A percentile compares a stretch with the other conserved stretches of the same genome.
Conservation (phyloP, 768 basidiomycete genomes). For the Agrocybe praecox region DNA sequence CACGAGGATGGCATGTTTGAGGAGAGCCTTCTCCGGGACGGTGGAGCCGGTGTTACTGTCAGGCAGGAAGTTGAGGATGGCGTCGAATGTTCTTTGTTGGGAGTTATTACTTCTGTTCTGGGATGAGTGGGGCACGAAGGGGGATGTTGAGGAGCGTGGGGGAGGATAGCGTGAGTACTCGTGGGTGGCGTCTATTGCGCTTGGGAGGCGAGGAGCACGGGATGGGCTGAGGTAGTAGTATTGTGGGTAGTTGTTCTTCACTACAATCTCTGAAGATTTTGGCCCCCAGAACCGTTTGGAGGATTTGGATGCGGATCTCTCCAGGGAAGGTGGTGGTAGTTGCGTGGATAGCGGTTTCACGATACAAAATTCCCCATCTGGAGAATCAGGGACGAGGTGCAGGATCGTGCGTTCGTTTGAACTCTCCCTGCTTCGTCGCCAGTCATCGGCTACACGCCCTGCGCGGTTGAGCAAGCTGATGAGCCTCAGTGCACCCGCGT, state of each 20-base stretch:
- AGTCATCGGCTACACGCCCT: slow-evolving; percentile 32
- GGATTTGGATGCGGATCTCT: background rate
- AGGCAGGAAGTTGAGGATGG: slow-evolving; percentile 48
- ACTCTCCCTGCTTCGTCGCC: slow-evolving; percentile 3
- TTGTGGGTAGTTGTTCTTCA: background rate
- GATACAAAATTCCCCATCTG: slow-evolving; percentile 36
- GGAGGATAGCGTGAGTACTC: background rate
- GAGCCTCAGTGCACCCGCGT: slow-evolving; percentile 40
- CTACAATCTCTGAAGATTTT: background rate
- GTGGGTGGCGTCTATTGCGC: background rate
- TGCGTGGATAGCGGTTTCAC: slow-evolving; percentile 15
- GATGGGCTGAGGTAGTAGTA: background rate
- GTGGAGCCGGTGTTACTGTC: background rate
- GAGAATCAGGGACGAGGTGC: slow-evolving; percentile 35
- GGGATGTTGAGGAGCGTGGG: background rate
- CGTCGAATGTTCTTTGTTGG: slow-evolving; percentile 35
- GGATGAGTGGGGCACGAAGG: background rate
- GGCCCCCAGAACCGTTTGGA: background rate
- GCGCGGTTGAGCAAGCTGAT: slow-evolving; percentile 43
- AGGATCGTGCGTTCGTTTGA: slow-evolving; percentile 10
- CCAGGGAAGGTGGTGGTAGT: slow-evolving; percentile 17
- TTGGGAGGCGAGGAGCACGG: background rate
- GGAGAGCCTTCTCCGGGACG: slow-evolving; percentile 40
- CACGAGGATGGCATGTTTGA: slow-evolving; percentile 47
- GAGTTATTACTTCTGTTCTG: background rate